phyloP scores from a whole-genome alignment of 2,329 filamentous ascomycete species.

The Pyrenochaeta sp. region DNA sequence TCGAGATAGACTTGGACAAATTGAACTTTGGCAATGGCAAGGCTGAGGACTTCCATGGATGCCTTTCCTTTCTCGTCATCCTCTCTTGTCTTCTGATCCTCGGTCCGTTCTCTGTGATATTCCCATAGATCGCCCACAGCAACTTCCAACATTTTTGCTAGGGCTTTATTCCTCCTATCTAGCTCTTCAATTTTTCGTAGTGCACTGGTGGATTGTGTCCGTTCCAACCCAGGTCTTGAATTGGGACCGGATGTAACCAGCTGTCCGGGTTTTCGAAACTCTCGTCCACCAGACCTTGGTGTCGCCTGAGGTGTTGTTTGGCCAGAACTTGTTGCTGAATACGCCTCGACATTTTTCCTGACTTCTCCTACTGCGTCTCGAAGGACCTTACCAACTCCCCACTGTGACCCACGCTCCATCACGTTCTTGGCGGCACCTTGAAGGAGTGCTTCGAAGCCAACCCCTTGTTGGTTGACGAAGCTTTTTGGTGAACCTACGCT shows the following conservation, averaged over 20 bases:
- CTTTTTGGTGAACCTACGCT: conserved; percentile 36
- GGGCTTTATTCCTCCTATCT: conserved; percentile 70
- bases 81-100: conserved; percentile 37
- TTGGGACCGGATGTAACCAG: conserved; percentile 24
- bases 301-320: conserved; percentile 41
- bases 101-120: conserved; percentile 62
- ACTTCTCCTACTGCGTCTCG: conserved; percentile 84
- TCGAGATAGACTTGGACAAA: conserved; percentile 60
- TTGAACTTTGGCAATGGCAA: conserved; percentile 59
- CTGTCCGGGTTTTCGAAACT: conserved; percentile 41
- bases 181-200: conserved; percentile 52
- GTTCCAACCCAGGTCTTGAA: conserved; percentile 27
- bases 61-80: conserved; percentile 35
- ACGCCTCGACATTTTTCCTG: conserved; percentile 73
- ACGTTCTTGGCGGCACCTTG: conserved; percentile 80
- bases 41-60: conserved; percentile 51
- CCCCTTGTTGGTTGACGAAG: conserved; percentile 39
- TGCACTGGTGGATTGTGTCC: conserved; percentile 29
- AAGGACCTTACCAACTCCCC: conserved; percentile 81
- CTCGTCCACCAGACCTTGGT: conserved; percentile 44
- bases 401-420: conserved; percentile 74
- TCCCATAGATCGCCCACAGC: conserved; percentile 69
- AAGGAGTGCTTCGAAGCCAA: conserved; percentile 71
- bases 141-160: conserved; percentile 73
- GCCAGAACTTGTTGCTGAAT: conserved; percentile 46